These are phyloP conservation scores for Mycena rosella DNA, from an alignment of 768 basidiomycete species.

Conservation along the genomic window DNA sequence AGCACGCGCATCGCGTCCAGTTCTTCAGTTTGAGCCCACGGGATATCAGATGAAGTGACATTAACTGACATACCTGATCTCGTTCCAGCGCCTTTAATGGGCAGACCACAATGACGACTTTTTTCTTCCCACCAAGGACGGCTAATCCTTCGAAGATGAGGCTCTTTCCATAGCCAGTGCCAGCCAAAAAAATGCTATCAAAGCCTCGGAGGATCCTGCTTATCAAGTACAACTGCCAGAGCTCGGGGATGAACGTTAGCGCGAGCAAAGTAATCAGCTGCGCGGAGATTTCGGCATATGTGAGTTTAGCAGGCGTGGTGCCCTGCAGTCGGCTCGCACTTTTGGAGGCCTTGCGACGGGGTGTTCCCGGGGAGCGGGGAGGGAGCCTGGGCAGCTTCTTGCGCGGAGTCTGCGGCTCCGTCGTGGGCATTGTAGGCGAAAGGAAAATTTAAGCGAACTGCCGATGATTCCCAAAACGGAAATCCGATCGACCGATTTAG, in stretches of 20 bases:
- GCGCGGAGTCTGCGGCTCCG: background rate
- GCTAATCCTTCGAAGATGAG: constrained; percentile 45
- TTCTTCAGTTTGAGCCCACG: too few species aligned
- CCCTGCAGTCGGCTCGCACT: background rate
- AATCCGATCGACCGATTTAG: background rate
- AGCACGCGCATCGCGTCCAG: too few species aligned
- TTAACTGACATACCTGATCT: constrained; percentile 42
- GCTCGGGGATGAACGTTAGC: constrained; percentile 26
- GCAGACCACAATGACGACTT: constrained; percentile 41
- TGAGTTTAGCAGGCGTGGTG: background rate
- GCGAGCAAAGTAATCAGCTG: constrained; percentile 7
- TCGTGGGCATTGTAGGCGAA: background rate
- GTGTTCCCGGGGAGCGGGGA: background rate
- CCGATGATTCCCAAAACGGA: background rate
- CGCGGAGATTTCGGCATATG: background rate
- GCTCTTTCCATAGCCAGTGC: constrained; percentile 42
- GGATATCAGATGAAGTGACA: background rate
- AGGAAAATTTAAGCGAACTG: background rate
- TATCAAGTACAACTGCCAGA: constrained; percentile 29
- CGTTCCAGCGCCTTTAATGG: constrained; percentile 46
- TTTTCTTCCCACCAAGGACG: constrained; percentile 27
- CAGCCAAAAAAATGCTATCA: constrained; percentile 36
- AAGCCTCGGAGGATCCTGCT: constrained; percentile 35
- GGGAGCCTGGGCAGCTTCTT: background rate
- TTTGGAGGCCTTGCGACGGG: background rate